Conservation (phyloP, 257 asterid species). For the Solanum chmielewskii region DNA sequence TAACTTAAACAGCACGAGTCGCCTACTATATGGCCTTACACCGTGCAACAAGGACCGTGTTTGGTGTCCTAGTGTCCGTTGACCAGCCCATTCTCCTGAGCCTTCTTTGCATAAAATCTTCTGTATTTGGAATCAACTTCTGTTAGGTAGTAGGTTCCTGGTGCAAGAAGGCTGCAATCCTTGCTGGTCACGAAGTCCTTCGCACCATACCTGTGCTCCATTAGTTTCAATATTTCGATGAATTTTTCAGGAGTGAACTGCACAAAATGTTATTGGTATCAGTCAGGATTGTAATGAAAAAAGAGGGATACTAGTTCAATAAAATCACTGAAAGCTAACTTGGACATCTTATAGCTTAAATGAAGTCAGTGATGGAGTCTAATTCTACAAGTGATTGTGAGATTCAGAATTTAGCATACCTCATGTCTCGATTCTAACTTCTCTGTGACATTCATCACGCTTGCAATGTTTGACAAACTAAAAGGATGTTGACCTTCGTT, state of each 20-base stretch:
- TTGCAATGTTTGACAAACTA: conserved; percentile 69
- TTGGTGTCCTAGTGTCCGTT: conserved; percentile 56
- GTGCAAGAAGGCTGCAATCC: conserved; percentile 73
- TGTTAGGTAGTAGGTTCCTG: conserved; percentile 82
- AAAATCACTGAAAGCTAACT: background rate
- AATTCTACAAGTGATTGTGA: background rate
- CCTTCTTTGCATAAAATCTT: conserved; percentile 72
- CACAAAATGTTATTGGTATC: background rate
- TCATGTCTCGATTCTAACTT: conserved; percentile 83
- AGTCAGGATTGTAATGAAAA: background rate
- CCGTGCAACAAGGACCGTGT: background rate
- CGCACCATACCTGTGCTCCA: conserved; percentile 96
- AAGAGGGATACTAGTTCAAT: background rate
- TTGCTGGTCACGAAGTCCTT: conserved; percentile 74
- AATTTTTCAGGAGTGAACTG: conserved; percentile 87
- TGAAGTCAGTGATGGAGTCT: background rate
- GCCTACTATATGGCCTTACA: conserved; percentile 1
- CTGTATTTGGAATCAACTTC: conserved; percentile 90
- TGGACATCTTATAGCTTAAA: background rate
- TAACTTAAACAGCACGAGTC: conserved; percentile 9
- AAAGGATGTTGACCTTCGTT: conserved; percentile 73
- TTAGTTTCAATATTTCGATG: conserved; percentile 66
- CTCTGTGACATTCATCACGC: conserved; percentile 59
- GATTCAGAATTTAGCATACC: conserved; percentile 28
- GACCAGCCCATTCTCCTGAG: conserved; percentile 40